These are phyloP conservation scores for Elsinoe fawcettii DNA, from an alignment of 2,329 filamentous ascomycete genomes.

Conservation along the genomic window DNA sequence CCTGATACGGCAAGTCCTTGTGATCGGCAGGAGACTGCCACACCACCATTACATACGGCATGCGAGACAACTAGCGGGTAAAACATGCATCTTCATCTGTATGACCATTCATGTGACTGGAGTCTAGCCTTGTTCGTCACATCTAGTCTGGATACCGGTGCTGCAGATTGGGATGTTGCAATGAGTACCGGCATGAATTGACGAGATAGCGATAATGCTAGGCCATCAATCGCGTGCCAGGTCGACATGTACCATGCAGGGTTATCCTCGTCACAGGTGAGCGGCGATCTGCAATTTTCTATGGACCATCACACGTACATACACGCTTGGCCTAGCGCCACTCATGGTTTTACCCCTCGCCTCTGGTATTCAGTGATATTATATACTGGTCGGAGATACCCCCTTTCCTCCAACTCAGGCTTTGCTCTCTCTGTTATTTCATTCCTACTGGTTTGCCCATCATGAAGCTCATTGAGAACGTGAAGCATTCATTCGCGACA, in stretches of 20 bases:
- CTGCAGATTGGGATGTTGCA: not conserved
- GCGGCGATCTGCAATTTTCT: slow-evolving; percentile 7
- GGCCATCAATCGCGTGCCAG: slow-evolving; percentile 7
- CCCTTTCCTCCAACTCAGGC: not conserved
- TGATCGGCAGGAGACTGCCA: slow-evolving; percentile 1
- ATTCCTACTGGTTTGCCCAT: not conserved
- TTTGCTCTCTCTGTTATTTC: not conserved
- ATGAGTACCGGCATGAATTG: not conserved
- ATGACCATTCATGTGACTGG: not conserved
- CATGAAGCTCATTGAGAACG: slow-evolving; percentile 5
- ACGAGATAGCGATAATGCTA: not conserved
- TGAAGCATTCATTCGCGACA: slow-evolving; percentile 18
- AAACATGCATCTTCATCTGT: not conserved
- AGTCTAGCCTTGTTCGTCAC: not conserved
- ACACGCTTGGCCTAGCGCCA: slow-evolving; percentile 1
- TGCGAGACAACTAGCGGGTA: too few relatives aligned
- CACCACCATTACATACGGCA: not conserved
- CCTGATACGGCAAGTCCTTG: slow-evolving; percentile 10
- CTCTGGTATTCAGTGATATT: not conserved
- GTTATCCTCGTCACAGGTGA: slow-evolving; percentile 5
- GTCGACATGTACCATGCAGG: slow-evolving; percentile 1
- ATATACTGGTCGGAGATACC: not conserved
- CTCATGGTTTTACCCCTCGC: slow-evolving; percentile 4
- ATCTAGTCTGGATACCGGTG: not conserved
- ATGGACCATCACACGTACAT: slow-evolving; percentile 13